A percentile compares a stretch with the other conserved stretches of the same genome.
phyloP scores from a whole-genome alignment of 1,284 basidiomycete species.

The Schizophyllum amplum region DNA sequence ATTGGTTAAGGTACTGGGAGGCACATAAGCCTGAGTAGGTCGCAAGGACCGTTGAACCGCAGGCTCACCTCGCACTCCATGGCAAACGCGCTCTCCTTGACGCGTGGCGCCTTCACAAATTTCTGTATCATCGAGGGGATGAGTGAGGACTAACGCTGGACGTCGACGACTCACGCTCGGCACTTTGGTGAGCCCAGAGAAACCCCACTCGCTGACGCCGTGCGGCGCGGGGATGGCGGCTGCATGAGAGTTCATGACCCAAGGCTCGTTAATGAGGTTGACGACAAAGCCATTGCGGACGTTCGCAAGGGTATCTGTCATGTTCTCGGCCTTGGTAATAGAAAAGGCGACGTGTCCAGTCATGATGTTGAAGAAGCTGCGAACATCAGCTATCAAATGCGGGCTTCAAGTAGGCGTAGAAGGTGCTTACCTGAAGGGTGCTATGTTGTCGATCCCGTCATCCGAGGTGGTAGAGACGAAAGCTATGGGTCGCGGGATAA shows the following conservation, averaged over 20 bases:
- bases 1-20: constrained; percentile 30
- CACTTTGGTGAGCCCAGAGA: constrained; percentile 55
- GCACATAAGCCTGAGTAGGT: neutral
- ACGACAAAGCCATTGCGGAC: constrained; percentile 58
- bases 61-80: constrained; percentile 55
- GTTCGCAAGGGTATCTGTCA: constrained; percentile 54
- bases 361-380: constrained; percentile 25
- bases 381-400: neutral
- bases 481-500: constrained; percentile 60
- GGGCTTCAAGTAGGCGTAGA: neutral
- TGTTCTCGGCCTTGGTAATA: constrained; percentile 31
- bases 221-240: constrained; percentile 51
- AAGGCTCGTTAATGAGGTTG: constrained; percentile 67
- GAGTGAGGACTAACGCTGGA: too few species aligned
- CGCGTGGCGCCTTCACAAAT: constrained; percentile 52
- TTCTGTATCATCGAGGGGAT: too few species aligned
- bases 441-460: constrained; percentile 50
- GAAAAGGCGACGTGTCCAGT: constrained; percentile 51
- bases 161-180: constrained; percentile 44
- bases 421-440: constrained; percentile 40
- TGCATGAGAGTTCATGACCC: constrained; percentile 56
- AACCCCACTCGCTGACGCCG: constrained; percentile 55
- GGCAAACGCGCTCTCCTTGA: constrained; percentile 63
- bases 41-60: neutral
- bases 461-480: constrained; percentile 54